Conservation (phyloP, 1,139 yeast species). For the Yamadazyma atmosphaerica region DNA sequence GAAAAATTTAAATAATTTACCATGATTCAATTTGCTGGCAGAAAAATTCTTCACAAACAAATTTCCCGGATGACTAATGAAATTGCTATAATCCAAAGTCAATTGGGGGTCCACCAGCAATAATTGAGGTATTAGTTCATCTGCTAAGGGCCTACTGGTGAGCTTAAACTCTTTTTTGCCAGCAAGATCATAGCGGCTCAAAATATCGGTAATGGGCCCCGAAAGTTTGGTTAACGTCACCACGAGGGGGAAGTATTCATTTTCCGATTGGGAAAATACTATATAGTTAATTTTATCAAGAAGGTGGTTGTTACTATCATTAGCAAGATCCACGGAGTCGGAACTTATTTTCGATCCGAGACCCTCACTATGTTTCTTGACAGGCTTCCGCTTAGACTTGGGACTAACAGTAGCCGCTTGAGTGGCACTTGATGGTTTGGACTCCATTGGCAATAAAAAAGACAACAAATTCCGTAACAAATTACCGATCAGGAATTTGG, state of each 20-base stretch:
- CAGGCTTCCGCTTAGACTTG: too few species aligned
- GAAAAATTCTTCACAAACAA: slow-evolving; percentile 54
- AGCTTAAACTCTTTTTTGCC: slow-evolving; percentile 5
- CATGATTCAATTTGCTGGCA: slow-evolving; percentile 17
- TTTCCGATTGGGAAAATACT: slow-evolving; percentile 11
- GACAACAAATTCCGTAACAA: too few species aligned
- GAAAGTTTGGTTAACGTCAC: slow-evolving; percentile 6
- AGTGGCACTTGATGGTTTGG: too few species aligned
- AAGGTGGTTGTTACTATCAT: slow-evolving; percentile 1
- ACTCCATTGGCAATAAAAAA: too few species aligned
- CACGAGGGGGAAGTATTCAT: slow-evolving; percentile 12
- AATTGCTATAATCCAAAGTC: slow-evolving; percentile 33
- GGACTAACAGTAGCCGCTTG: too few species aligned
- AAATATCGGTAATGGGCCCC: neutral
- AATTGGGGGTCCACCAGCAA: slow-evolving; percentile 6
- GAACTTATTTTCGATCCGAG: neutral
- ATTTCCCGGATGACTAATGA: slow-evolving; percentile 66
- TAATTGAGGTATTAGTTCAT: slow-evolving; percentile 11
- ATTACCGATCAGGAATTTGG: neutral
- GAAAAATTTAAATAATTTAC: slow-evolving; percentile 26
- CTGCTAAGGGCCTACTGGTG: slow-evolving; percentile 8
- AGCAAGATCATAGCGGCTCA: slow-evolving; percentile 7
- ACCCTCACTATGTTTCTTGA: neutral
- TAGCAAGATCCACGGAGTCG: neutral
- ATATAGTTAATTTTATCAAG: slow-evolving; percentile 9